Percentiles rank a stretch among this genome's conserved stretches.
Evolutionary conservation across 1,139 yeast species (phyloP).

Genomic region (Pneumocystis murina): DNA sequence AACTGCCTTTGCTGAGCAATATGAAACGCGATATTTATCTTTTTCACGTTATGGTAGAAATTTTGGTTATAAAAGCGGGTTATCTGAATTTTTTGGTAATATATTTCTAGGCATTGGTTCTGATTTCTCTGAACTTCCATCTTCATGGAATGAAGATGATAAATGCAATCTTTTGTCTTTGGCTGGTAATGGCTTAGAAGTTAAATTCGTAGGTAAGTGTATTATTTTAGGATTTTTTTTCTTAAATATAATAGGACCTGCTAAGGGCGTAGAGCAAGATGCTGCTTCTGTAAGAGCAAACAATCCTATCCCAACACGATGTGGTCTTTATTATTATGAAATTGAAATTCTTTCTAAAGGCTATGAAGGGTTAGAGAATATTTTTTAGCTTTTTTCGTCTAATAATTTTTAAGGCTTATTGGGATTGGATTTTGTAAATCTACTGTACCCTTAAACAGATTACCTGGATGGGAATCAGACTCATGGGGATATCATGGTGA

Average conservation of each 20-base stretch:
- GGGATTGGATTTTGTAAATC: conserved; percentile 25
- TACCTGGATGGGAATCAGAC: conserved; percentile 35
- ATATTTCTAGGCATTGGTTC: not conserved
- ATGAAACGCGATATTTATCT: not conserved
- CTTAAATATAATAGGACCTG: conserved; percentile 8
- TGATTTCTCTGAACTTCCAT: conserved; percentile 4
- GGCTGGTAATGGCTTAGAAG: conserved; percentile 8
- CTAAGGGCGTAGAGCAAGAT: conserved; percentile 15
- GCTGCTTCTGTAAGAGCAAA: conserved; percentile 30
- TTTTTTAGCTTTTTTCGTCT: conserved; percentile 27
- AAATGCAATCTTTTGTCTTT: conserved; percentile 9
- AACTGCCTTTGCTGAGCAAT: conserved; percentile 9
- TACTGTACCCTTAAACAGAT: conserved; percentile 21
- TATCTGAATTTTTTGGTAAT: not conserved
- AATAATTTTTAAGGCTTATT: conserved; percentile 16
- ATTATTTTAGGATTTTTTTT: not conserved
- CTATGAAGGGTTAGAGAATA: conserved; percentile 27
- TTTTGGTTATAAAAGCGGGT: not conserved
- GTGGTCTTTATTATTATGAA: conserved; percentile 47
- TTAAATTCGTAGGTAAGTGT: conserved; percentile 9
- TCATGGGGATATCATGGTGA: conserved; percentile 47
- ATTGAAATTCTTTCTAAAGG: conserved; percentile 31
- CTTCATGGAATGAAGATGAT: conserved; percentile 8
- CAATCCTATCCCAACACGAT: conserved; percentile 28
- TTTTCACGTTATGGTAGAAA: conserved; percentile 1